These are phyloP conservation scores for Isabelozyma gotoi DNA, from an alignment of 805 yeast species.

Conservation along the genomic window DNA sequence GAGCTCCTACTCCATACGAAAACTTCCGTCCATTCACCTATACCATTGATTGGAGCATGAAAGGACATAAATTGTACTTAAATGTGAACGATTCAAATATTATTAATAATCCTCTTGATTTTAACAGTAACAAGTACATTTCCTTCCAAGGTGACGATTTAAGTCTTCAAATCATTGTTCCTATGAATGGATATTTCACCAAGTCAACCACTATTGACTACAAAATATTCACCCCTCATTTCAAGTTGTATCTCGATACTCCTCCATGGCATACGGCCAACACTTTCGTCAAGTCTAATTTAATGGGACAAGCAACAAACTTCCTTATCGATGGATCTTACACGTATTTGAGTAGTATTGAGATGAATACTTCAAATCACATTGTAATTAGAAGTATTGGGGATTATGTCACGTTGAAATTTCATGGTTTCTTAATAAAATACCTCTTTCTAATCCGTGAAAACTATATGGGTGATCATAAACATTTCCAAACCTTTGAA, in stretches of 20 bases:
- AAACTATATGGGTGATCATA: slow-evolving; percentile 85
- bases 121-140: slow-evolving; percentile 73
- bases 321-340: slow-evolving; percentile 66
- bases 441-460: slow-evolving; percentile 76
- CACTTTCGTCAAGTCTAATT: slow-evolving; percentile 59
- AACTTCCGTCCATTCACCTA: slow-evolving; percentile 73
- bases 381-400: slow-evolving; percentile 65
- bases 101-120: slow-evolving; percentile 84
- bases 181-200: slow-evolving; percentile 54
- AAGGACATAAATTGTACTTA: slow-evolving; percentile 58
- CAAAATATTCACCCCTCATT: slow-evolving; percentile 51
- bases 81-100: slow-evolving; percentile 88
- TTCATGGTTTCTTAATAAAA: slow-evolving; percentile 77
- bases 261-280: slow-evolving; percentile 93
- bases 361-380: slow-evolving; percentile 67
- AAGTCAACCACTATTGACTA: slow-evolving; percentile 54
- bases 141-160: slow-evolving; percentile 68
- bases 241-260: slow-evolving; percentile 64
- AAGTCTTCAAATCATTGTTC: slow-evolving; percentile 49
- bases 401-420: slow-evolving; percentile 62
- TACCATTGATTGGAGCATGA: slow-evolving; percentile 56
- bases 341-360: slow-evolving; percentile 56
- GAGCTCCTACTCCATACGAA: slow-evolving; percentile 71
- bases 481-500: slow-evolving; percentile 82
- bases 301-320: slow-evolving; percentile 66